These are phyloP conservation scores for Tympanopsis confertula DNA, from an alignment of 2,329 filamentous ascomycete genomes.

Conservation along the genomic window DNA sequence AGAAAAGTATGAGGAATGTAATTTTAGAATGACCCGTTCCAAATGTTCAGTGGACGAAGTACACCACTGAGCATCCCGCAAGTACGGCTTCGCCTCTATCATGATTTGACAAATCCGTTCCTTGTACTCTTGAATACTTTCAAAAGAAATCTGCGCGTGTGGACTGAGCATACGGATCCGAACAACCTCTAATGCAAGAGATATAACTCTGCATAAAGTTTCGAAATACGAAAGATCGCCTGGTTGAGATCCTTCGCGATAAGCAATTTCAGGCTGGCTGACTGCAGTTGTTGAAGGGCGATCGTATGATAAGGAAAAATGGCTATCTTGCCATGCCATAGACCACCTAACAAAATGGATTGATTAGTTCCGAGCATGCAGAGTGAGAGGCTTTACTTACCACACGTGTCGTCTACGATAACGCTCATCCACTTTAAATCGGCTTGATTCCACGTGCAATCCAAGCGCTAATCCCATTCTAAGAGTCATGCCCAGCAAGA, in stretches of 20 bases:
- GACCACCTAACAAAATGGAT: conserved; percentile 33
- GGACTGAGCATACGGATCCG: conserved; percentile 40
- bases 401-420: conserved; percentile 29
- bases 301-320: conserved; percentile 53
- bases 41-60: conserved; percentile 33
- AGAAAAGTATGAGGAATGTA: conserved; percentile 50
- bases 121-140: conserved; percentile 41
- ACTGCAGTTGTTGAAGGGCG: conserved; percentile 41
- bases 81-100: conserved; percentile 41
- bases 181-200: conserved; percentile 41
- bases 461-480: conserved; percentile 48
- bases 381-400: conserved; percentile 12
- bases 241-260: conserved; percentile 30
- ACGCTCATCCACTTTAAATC: conserved; percentile 33
- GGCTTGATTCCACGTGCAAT: conserved; percentile 43
- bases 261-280: conserved; percentile 34
- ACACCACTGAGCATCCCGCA: conserved; percentile 37
- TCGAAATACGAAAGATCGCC: conserved; percentile 43
- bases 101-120: conserved; percentile 44
- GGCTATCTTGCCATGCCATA: conserved; percentile 52
- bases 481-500: conserved; percentile 44
- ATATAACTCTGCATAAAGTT: conserved; percentile 42
- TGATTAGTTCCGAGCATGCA: background rate
- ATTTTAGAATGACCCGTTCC: conserved; percentile 46
- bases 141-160: conserved; percentile 37